Conservation (phyloP, 768 basidiomycete genomes). For the Lactarius deliciosus region DNA sequence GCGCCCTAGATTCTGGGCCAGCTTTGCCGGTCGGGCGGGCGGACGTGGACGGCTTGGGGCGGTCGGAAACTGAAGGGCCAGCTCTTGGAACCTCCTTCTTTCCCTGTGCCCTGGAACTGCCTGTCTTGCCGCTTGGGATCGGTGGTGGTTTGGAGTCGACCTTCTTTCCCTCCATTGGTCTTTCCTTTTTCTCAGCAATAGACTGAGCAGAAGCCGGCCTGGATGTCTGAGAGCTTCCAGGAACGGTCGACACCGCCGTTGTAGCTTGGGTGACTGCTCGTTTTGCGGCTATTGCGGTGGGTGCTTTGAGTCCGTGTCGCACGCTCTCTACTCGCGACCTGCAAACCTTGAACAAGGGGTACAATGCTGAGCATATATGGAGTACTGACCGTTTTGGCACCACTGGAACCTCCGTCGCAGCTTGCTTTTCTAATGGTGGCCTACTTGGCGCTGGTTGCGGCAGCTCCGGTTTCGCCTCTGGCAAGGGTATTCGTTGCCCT, state of each 20-base stretch:
- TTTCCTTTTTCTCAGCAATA: not conserved
- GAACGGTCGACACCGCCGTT: not conserved
- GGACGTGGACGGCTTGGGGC: constrained; percentile 9
- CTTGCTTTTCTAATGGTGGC: constrained; percentile 3
- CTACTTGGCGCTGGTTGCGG: not conserved
- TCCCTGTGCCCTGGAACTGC: not conserved
- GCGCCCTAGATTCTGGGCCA: constrained; percentile 2
- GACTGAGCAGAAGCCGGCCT: not conserved
- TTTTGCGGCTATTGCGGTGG: constrained; percentile 15
- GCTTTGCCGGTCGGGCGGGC: constrained; percentile 10
- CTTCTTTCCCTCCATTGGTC: constrained; percentile 1
- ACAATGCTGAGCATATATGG: not conserved
- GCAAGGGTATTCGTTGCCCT: constrained; percentile 20
- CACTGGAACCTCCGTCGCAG: not conserved
- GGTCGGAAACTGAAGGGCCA: constrained; percentile 5
- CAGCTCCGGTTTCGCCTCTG: constrained; percentile 5
- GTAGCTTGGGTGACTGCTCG: constrained; percentile 10
- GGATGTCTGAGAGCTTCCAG: not conserved
- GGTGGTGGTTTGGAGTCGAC: not conserved
- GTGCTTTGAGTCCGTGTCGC: constrained; percentile 23
- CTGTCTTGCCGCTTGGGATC: not conserved
- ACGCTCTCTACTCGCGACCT: constrained; percentile 23
- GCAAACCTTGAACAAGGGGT: not conserved
- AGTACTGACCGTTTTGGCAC: constrained; percentile 13
- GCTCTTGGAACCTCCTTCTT: constrained; percentile 6